These are phyloP conservation scores for Cladosporium oxysporum DNA, from an alignment of 2,329 filamentous ascomycete species.

Conservation along the genomic window DNA sequence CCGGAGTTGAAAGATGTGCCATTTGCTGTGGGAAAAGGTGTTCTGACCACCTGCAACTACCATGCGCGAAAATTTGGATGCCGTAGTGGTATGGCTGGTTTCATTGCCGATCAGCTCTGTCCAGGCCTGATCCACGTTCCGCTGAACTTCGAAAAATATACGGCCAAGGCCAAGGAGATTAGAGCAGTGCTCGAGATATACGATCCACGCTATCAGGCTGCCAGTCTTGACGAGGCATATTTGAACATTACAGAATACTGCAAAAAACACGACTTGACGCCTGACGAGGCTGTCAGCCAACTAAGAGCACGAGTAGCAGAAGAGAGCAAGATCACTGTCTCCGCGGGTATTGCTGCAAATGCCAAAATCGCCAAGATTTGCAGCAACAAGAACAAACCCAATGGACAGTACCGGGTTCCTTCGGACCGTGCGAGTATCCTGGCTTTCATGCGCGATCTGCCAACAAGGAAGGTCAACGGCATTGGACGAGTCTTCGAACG, in stretches of 20 bases:
- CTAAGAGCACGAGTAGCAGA: slow-evolving; percentile 76
- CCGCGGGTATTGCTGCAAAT: slow-evolving; percentile 91
- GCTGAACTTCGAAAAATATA: slow-evolving; percentile 88
- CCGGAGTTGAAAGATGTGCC: slow-evolving; percentile 84
- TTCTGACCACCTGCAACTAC: slow-evolving; percentile 79
- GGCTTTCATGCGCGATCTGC: slow-evolving; percentile 79
- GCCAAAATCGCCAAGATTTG: slow-evolving; percentile 92
- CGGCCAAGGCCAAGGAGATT: slow-evolving; percentile 83
- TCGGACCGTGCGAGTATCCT: slow-evolving; percentile 75
- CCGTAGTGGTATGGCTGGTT: slow-evolving; percentile 91
- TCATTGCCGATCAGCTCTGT: slow-evolving; percentile 92
- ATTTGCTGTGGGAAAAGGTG: slow-evolving; percentile 82
- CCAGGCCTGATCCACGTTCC: slow-evolving; percentile 80
- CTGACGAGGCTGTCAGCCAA: slow-evolving; percentile 73
- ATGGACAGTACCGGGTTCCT: slow-evolving; percentile 80
- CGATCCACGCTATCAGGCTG: slow-evolving; percentile 86
- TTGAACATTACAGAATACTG: slow-evolving; percentile 91
- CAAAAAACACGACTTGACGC: slow-evolving; percentile 62
- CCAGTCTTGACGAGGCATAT: slow-evolving; percentile 95
- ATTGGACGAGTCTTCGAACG: slow-evolving; percentile 93
- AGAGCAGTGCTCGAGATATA: slow-evolving; percentile 81
- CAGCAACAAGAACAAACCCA: slow-evolving; percentile 94
- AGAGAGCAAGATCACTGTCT: slow-evolving; percentile 81
- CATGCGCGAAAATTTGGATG: slow-evolving; percentile 86
- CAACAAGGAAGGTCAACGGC: slow-evolving; percentile 89